phyloP scores from a whole-genome alignment of 1,284 basidiomycete genomes.

The Ganoderma resinaceum region DNA sequence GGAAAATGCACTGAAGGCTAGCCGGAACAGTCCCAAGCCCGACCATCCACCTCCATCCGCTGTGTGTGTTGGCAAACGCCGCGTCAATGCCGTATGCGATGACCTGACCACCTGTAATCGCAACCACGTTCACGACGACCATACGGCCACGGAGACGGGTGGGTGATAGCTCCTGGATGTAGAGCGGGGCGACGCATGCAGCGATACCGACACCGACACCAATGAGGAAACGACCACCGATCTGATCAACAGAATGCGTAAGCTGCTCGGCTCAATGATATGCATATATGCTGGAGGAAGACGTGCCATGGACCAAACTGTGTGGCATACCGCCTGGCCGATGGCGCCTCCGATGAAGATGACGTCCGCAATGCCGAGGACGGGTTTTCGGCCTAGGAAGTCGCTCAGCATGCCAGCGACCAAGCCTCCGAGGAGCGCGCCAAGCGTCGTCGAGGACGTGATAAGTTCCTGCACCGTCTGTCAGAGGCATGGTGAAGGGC shows the following conservation, averaged over 20 bases:
- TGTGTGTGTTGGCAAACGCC: conserved; percentile 65
- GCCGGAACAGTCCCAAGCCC: conserved; percentile 77
- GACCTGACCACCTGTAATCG: conserved; percentile 78
- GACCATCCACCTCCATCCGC: conserved; percentile 89
- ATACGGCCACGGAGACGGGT: conserved; percentile 78
- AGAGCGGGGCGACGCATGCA: conserved; percentile 82
- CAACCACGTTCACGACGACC: conserved; percentile 72
- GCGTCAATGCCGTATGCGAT: conserved; percentile 82
- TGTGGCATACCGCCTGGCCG: conserved; percentile 69
- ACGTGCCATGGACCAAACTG: conserved; percentile 74
- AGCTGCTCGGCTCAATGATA: neutral
- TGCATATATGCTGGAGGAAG: neutral
- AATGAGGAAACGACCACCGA: conserved; percentile 79
- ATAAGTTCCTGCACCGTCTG: conserved; percentile 67
- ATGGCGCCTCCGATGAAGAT: conserved; percentile 82
- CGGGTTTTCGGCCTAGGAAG: conserved; percentile 71
- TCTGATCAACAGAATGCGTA: conserved; percentile 43
- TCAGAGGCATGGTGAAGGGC: neutral
- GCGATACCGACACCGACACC: conserved; percentile 76
- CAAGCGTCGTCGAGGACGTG: conserved; percentile 82
- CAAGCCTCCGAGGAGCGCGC: conserved; percentile 79
- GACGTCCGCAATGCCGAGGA: conserved; percentile 75
- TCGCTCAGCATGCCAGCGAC: conserved; percentile 76
- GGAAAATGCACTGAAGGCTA: conserved; percentile 63
- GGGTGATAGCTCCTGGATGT: conserved; percentile 86